Conservation (phyloP, 1,284 basidiomycete species). For the Crepidotus sp. region DNA sequence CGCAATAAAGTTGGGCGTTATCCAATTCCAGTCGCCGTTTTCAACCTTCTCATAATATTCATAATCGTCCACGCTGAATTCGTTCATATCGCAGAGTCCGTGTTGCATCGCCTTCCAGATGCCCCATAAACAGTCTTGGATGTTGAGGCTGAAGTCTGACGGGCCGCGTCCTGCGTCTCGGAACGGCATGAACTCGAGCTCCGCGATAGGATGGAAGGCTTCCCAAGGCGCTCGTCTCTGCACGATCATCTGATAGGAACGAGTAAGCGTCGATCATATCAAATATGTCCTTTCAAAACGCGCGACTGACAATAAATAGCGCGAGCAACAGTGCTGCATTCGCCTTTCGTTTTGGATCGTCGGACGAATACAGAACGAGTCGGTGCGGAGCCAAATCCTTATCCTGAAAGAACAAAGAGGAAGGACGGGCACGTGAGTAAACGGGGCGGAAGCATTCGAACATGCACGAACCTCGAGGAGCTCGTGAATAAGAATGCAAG, state of each 20-base stretch:
- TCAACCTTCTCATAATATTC: constrained; percentile 92
- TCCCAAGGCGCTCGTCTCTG: constrained; percentile 89
- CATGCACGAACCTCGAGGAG: constrained; percentile 60
- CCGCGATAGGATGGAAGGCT: constrained; percentile 87
- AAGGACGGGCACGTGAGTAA: constrained; percentile 27
- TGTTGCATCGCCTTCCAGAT: constrained; percentile 90
- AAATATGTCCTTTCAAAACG: not conserved
- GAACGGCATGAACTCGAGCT: constrained; percentile 90
- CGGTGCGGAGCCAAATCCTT: constrained; percentile 57
- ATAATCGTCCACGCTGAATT: constrained; percentile 86
- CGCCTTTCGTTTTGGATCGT: constrained; percentile 80
- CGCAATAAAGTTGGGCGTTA: constrained; percentile 88
- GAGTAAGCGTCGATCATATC: constrained; percentile 2
- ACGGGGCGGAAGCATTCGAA: constrained; percentile 7
- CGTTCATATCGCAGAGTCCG: constrained; percentile 83
- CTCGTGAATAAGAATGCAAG: constrained; percentile 88
- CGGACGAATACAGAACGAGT: constrained; percentile 85
- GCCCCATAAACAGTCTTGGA: constrained; percentile 94
- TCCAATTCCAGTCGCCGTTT: constrained; percentile 98
- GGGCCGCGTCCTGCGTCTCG: constrained; percentile 91
- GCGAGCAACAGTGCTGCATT: constrained; percentile 91
- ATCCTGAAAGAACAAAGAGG: constrained; percentile 42
- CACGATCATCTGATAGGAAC: constrained; percentile 74
- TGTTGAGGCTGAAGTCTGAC: constrained; percentile 87
- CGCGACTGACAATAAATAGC: constrained; percentile 70